These are phyloP conservation scores for Nakataea oryzae DNA, from an alignment of 2,329 filamentous ascomycete species.

Conservation along the genomic window DNA sequence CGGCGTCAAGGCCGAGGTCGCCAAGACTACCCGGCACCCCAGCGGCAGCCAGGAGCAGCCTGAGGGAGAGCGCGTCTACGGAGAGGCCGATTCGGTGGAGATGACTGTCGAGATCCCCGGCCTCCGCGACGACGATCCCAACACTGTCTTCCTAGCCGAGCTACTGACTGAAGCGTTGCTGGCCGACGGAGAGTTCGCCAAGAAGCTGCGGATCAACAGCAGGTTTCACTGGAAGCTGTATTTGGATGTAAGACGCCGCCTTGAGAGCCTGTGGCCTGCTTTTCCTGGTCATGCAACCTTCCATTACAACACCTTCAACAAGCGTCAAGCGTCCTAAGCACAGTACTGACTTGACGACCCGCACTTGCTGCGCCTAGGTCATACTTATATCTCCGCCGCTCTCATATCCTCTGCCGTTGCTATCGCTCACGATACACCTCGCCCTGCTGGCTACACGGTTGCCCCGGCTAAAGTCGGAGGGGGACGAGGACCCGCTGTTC, in stretches of 20 bases:
- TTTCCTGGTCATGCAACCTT: background rate
- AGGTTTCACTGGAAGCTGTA: constrained; percentile 96
- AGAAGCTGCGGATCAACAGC: constrained; percentile 73
- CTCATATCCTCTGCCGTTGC: constrained; percentile 84
- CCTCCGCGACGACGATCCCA: constrained; percentile 78
- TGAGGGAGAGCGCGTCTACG: constrained; percentile 25
- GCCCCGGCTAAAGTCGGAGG: constrained; percentile 75
- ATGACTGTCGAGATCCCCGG: constrained; percentile 88
- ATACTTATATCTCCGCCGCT: constrained; percentile 86
- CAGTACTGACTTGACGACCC: background rate
- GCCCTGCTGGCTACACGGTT: constrained; percentile 81
- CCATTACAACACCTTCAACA: no score
- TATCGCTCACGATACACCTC: constrained; percentile 88
- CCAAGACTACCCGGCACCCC: constrained; percentile 44
- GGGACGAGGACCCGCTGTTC: constrained; percentile 93
- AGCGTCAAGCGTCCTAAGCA: background rate
- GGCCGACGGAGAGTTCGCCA: constrained; percentile 57
- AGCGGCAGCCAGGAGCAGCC: constrained; percentile 13
- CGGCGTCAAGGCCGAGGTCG: constrained; percentile 90
- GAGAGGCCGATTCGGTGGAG: constrained; percentile 68
- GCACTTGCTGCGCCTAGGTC: constrained; percentile 45
- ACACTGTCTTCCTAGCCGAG: constrained; percentile 75
- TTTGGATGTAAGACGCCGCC: constrained; percentile 61
- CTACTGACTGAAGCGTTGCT: constrained; percentile 85
- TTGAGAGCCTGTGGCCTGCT: background rate